Evolutionary conservation across 129 eudicot species (phyloP).

Genomic region (Helichrysum umbraculigerum): DNA sequence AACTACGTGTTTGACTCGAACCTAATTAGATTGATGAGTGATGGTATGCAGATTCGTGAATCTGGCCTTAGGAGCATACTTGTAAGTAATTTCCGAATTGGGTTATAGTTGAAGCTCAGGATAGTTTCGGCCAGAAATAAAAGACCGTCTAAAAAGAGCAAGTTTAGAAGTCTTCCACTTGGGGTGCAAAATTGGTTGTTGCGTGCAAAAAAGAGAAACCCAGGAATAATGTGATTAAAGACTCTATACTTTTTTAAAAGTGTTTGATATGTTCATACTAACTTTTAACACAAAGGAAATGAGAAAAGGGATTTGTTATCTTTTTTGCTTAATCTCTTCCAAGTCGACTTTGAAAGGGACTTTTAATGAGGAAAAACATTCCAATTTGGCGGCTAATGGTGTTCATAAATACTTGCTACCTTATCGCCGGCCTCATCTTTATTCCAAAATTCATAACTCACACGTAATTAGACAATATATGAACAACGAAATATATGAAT

Average conservation of each 20-base stretch:
- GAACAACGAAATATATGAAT: neutral
- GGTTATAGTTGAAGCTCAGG: neutral
- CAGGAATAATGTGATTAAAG: slow-evolving; percentile 6
- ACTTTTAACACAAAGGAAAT: slow-evolving; percentile 20
- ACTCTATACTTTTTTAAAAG: slow-evolving; percentile 3
- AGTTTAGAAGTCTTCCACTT: slow-evolving; percentile 32
- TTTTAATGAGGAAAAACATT: neutral
- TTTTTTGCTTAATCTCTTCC: slow-evolving; percentile 7
- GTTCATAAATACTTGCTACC: slow-evolving; percentile 25
- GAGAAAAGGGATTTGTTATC: slow-evolving; percentile 12
- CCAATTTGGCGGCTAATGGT: slow-evolving; percentile 21
- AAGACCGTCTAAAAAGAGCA: slow-evolving; percentile 18
- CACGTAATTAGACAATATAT: too few species aligned
- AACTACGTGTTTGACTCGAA: neutral
- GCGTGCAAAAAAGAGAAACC: slow-evolving; percentile 28
- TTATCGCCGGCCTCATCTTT: neutral
- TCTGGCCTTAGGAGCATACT: neutral
- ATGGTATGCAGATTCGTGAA: neutral
- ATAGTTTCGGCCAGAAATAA: neutral
- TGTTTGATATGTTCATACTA: slow-evolving; percentile 15
- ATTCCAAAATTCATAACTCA: neutral
- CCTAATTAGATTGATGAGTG: neutral
- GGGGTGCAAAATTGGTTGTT: slow-evolving; percentile 36
- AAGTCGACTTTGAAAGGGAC: slow-evolving; percentile 32
- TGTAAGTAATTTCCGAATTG: slow-evolving; percentile 14